phyloP scores from a whole-genome alignment of 2,329 filamentous ascomycete species.

The Fusarium secorum region DNA sequence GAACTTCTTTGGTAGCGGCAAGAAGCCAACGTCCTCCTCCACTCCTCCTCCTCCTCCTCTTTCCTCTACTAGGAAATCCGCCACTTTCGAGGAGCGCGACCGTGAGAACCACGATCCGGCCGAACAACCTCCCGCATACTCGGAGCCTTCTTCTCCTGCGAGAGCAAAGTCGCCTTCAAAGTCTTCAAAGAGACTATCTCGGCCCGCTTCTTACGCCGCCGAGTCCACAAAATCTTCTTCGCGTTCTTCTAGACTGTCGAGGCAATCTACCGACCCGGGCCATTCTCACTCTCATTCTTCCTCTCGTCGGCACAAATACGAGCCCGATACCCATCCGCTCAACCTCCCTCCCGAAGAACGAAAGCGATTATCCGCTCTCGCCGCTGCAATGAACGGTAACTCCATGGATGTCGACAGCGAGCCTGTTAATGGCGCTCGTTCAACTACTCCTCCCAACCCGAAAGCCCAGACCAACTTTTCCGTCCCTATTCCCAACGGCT shows the following conservation, averaged over 20 bases:
- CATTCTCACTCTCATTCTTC: slow-evolving; percentile 52
- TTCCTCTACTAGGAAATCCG: slow-evolving; percentile 52
- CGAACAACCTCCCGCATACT: slow-evolving; percentile 42
- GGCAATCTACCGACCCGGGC: slow-evolving; percentile 58
- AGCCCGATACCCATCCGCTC: slow-evolving; percentile 81
- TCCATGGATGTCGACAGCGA: slow-evolving; percentile 83
- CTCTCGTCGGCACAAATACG: slow-evolving; percentile 62
- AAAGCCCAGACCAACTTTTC: slow-evolving; percentile 56
- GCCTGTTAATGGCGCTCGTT: slow-evolving; percentile 53
- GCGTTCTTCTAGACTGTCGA: slow-evolving; percentile 55
- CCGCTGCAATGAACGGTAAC: slow-evolving; percentile 64
- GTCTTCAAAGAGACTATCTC: slow-evolving; percentile 45
- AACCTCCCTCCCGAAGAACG: slow-evolving; percentile 91
- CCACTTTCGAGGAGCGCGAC: slow-evolving; percentile 49
- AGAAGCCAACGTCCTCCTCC: slow-evolving; percentile 48
- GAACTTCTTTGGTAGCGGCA: slow-evolving; percentile 56
- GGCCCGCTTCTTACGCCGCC: slow-evolving; percentile 44
- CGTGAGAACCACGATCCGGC: slow-evolving; percentile 41
- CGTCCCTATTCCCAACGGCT: slow-evolving; percentile 61
- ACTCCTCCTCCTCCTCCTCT: slow-evolving; percentile 16
- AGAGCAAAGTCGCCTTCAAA: slow-evolving; percentile 50
- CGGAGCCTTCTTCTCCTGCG: slow-evolving; percentile 49
- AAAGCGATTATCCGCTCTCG: slow-evolving; percentile 75
- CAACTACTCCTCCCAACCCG: slow-evolving; percentile 59
- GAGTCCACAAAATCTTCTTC: slow-evolving; percentile 47